Conservation (phyloP, 768 basidiomycete species). For the Auricularia cornea region DNA sequence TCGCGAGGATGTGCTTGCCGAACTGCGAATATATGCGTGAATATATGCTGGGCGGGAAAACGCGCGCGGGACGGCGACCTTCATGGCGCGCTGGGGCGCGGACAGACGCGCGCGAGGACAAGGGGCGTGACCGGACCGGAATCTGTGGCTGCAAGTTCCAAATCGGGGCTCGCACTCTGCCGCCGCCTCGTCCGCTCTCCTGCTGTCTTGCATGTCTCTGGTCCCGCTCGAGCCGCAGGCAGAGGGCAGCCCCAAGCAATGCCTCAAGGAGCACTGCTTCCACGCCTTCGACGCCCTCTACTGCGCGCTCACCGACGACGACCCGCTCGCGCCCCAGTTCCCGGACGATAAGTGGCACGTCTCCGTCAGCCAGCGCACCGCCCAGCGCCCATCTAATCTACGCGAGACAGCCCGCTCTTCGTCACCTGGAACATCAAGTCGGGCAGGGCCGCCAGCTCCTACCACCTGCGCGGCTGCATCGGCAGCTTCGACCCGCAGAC, state of each 20-base stretch:
- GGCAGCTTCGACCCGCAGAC: constrained; percentile 80
- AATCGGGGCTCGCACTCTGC: not conserved
- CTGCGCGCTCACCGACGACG: constrained; percentile 55
- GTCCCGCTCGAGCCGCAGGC: not conserved
- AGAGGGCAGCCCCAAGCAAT: constrained; percentile 18
- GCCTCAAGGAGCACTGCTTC: constrained; percentile 69
- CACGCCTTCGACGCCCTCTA: constrained; percentile 76
- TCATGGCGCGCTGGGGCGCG: not conserved
- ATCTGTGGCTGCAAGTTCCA: not conserved
- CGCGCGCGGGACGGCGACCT: not conserved
- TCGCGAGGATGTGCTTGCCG: constrained; percentile 93
- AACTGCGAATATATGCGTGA: constrained; percentile 45
- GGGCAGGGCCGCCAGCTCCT: constrained; percentile 47
- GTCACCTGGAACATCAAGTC: constrained; percentile 89
- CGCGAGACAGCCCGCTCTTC: constrained; percentile 67
- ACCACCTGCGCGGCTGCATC: constrained; percentile 84
- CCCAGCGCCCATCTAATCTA: constrained; percentile 4
- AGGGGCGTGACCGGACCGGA: not conserved
- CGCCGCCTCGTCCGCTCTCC: not conserved
- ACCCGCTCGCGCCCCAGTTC: constrained; percentile 55
- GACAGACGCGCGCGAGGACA: not conserved
- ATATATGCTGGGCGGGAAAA: not conserved
- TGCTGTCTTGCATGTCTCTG: not conserved
- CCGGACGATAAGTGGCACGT: constrained; percentile 72
- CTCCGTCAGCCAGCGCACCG: not conserved